Evolutionary conservation across 805 yeast species (phyloP).

Genomic region (Diddensiella transvaalensis): DNA sequence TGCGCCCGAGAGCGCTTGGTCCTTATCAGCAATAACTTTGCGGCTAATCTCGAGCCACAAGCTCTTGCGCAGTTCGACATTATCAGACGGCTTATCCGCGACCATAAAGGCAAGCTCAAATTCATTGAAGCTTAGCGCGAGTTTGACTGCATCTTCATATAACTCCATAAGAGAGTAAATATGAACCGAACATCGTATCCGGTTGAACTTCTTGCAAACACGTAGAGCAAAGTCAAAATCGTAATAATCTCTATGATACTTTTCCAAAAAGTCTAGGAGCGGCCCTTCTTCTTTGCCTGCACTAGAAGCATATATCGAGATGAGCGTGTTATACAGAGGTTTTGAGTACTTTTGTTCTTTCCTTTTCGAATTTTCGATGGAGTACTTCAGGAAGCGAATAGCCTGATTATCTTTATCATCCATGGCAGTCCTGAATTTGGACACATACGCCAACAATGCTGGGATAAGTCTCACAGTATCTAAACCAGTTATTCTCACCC

Average conservation of each 20-base stretch:
- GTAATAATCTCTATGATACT: slow-evolving; percentile 38
- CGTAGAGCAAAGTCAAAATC: slow-evolving; percentile 76
- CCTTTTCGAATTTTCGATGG: slow-evolving; percentile 44
- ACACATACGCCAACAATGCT: slow-evolving; percentile 64
- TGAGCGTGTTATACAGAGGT: slow-evolving; percentile 62
- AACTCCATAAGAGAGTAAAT: slow-evolving; percentile 66
- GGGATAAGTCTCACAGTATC: slow-evolving; percentile 69
- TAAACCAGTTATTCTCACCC: slow-evolving; percentile 59
- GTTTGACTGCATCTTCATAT: slow-evolving; percentile 73
- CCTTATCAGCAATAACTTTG: slow-evolving; percentile 37
- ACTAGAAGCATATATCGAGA: slow-evolving; percentile 60
- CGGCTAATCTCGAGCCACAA: slow-evolving; percentile 69
- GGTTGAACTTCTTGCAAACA: slow-evolving; percentile 58
- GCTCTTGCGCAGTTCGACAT: slow-evolving; percentile 54
- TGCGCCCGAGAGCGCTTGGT: slow-evolving; percentile 33
- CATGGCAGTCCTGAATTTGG: slow-evolving; percentile 7
- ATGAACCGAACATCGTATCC: slow-evolving; percentile 62
- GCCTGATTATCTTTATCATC: slow-evolving; percentile 54
- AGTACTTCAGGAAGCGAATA: slow-evolving; percentile 56
- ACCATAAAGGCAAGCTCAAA: slow-evolving; percentile 55
- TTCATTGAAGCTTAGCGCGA: slow-evolving; percentile 63
- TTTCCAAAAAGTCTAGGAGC: slow-evolving; percentile 49
- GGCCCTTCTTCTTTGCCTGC: slow-evolving; percentile 43
- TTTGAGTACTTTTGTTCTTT: slow-evolving; percentile 34
- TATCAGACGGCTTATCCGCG: slow-evolving; percentile 53